These are phyloP conservation scores for Acrasis kona DNA, from an alignment of 78 protist genomes.

Conservation along the genomic window DNA sequence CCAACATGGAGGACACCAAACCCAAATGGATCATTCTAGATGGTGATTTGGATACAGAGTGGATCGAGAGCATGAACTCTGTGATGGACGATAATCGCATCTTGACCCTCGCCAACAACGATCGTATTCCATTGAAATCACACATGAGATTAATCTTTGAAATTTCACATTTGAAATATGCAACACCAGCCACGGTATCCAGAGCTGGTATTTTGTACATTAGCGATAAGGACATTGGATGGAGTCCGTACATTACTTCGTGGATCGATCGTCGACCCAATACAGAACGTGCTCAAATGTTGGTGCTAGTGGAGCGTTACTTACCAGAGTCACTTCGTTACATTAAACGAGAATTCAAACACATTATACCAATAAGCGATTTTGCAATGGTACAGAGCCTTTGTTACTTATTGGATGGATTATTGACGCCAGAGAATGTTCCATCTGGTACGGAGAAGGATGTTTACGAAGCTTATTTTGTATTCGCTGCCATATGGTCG, in stretches of 20 bases:
- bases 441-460: slow-evolving; percentile 20
- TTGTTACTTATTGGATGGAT: slow-evolving; percentile 57
- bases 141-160: slow-evolving; percentile 81
- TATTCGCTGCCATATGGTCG: slow-evolving; percentile 65
- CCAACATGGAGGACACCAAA: neutral
- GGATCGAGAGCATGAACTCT: slow-evolving; percentile 88
- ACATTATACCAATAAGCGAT: slow-evolving; percentile 43
- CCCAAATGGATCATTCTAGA: slow-evolving; percentile 74
- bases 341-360: slow-evolving; percentile 17
- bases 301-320: slow-evolving; percentile 11
- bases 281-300: slow-evolving; percentile 8
- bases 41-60: slow-evolving; percentile 77
- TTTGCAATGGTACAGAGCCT: slow-evolving; percentile 39
- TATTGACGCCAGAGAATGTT: slow-evolving; percentile 17
- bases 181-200: slow-evolving; percentile 88
- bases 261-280: slow-evolving; percentile 51
- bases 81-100: slow-evolving; percentile 90
- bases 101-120: slow-evolving; percentile 80
- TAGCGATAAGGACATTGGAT: slow-evolving; percentile 74
- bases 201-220: slow-evolving; percentile 82
- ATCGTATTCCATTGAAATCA: slow-evolving; percentile 67
- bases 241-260: slow-evolving; percentile 49
- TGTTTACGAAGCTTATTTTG: slow-evolving; percentile 25
- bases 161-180: slow-evolving; percentile 53
- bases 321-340: neutral